Base-by-base conservation (phyloP, 768 basidiomycete genomes). In the Grammothele lineata region DNA sequence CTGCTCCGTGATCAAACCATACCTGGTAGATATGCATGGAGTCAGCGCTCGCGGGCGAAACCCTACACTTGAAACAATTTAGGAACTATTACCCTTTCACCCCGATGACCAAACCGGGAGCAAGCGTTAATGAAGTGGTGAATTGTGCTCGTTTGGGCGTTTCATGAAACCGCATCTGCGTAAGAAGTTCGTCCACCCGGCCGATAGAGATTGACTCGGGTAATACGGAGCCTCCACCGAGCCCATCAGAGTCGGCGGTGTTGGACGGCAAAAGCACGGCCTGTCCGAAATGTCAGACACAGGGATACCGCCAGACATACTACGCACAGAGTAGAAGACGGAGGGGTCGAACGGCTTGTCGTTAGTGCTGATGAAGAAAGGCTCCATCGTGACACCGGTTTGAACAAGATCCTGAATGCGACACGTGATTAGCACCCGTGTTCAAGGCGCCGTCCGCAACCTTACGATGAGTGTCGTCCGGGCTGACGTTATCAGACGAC, bases 1-100 rank as follows among this genome's bases (percentile, higher is more conserved):
- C 66, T 94, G 92, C 59, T 93, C 85, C 1, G 89, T 89, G 14
- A 98, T 76, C 36, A 95, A 66, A 8, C 89, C 85, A 64, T 95
- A 99, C 38, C 92, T 96, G 54, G 15, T 26, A 46, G 15, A 15
- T 17, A 8, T 8, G 35, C 18, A 17, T 8, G 9, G 15, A 36
- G 17, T 36, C 35, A 36, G 35, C 15, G n/a, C 35, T 8, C 6
- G 17, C 18, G 35, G 18, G 35, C 15, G 17, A n/a, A 36, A n/a
- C 14, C 21, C 26, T 24, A 30, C 14, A 10, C 22, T 17, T 24
- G 11, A 17, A n/a, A 32, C 35, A 21, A 17, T 26, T 27, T 22
- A 40, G 22, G 14, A 15, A 15, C 11, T 23, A 27, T 62, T 60
- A 87, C 82, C 90, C 90, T 66, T 92, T 92, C 39, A 92, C 71